These are phyloP conservation scores for Hordeum marinum DNA, from an alignment of 176 grass and related monocot species.

Conservation along the genomic window DNA sequence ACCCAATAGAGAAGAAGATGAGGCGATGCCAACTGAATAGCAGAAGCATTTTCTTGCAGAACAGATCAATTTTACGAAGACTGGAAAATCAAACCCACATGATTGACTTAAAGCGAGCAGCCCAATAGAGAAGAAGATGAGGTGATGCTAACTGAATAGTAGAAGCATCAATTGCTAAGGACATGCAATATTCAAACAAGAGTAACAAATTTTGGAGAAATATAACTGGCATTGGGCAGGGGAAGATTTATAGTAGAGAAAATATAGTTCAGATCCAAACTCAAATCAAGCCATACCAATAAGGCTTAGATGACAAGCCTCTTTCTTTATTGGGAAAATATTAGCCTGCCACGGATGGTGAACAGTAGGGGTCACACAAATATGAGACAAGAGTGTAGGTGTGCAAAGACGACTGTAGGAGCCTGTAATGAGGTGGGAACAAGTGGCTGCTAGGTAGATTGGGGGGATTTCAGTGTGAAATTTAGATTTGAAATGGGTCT, in stretches of 20 bases:
- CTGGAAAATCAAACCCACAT: not conserved
- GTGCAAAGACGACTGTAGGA: not conserved
- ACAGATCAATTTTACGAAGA: not conserved
- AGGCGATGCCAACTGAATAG: not conserved
- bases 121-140: not conserved
- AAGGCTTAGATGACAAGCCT: not conserved
- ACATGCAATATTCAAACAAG: not conserved
- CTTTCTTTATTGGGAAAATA: not conserved
- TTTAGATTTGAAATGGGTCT: not conserved
- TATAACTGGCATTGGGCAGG: not conserved
- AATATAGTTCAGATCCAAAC: not conserved
- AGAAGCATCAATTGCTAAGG: not conserved
- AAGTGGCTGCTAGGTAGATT: not conserved
- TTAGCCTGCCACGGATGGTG: not conserved
- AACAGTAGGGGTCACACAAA: not conserved
- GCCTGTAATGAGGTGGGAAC: not conserved
- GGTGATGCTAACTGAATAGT: not conserved
- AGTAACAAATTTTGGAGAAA: not conserved
- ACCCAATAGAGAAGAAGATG: not conserved
- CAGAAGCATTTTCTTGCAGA: not conserved
- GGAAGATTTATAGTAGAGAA: not conserved
- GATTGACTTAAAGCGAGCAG: not conserved
- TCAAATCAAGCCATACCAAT: not conserved
- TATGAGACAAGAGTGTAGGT: not conserved
- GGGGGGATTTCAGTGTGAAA: not conserved